Conservation (phyloP, 2,329 filamentous ascomycete species). For the Ascosphaera aggregata region DNA sequence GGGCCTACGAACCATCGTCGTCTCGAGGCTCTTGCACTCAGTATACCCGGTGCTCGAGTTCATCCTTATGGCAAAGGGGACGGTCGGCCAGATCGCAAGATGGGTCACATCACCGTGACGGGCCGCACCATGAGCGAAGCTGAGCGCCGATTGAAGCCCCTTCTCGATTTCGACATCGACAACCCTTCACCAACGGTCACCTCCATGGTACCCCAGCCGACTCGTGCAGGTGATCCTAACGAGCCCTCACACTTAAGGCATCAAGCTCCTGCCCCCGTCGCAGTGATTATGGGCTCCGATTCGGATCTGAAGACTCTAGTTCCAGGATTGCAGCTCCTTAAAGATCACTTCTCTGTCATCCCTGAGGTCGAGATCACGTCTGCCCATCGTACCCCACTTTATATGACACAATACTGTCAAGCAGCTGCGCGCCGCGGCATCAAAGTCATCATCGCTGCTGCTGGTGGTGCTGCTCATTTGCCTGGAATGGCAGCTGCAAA, state of each 20-base stretch:
- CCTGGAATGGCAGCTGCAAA: constrained; percentile 55
- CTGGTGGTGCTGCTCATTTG: constrained; percentile 48
- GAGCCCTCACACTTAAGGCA: neutral
- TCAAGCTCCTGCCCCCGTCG: constrained; percentile 15
- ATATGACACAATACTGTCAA: constrained; percentile 44
- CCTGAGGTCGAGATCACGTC: constrained; percentile 24
- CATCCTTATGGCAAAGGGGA: constrained; percentile 82
- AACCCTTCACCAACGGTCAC: constrained; percentile 17
- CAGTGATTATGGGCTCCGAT: constrained; percentile 26
- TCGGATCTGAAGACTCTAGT: constrained; percentile 22
- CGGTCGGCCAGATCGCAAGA: constrained; percentile 73
- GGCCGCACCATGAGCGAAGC: constrained; percentile 42
- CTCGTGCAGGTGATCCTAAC: constrained; percentile 10
- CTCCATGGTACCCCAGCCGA: constrained; percentile 11
- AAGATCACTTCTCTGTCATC: constrained; percentile 20
- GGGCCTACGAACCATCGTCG: constrained; percentile 37
- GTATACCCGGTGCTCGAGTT: constrained; percentile 36
- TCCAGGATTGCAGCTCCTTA: constrained; percentile 20
- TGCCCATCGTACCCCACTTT: constrained; percentile 43
- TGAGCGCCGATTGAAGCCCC: constrained; percentile 41
- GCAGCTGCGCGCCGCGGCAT: constrained; percentile 41
- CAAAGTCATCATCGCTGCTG: constrained; percentile 52
- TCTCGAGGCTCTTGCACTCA: constrained; percentile 31
- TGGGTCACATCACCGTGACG: constrained; percentile 77
- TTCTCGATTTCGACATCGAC: constrained; percentile 50